Conservation (phyloP, 345 rosid species). For the Pugionium cornutum region DNA sequence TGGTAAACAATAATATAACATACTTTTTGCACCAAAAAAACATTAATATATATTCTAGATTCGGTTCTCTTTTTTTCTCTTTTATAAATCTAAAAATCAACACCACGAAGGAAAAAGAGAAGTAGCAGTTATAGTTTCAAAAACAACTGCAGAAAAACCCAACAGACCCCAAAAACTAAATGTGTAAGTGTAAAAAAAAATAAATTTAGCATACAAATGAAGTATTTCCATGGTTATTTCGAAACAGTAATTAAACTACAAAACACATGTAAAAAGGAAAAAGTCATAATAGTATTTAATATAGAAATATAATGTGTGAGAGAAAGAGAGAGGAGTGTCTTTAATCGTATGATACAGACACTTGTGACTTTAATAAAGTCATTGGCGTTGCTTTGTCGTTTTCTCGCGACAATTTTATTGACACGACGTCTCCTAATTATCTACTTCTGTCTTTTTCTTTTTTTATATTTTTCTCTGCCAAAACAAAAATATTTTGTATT, state of each 20-base stretch:
- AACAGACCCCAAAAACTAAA: background rate
- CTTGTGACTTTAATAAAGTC: constrained; percentile 48
- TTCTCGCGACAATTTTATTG: constrained; percentile 38
- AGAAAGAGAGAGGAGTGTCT: constrained; percentile 34
- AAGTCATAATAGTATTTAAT: constrained; percentile 6
- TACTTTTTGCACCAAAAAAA: no score
- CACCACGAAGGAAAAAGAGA: background rate
- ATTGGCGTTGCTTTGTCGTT: constrained; percentile 45
- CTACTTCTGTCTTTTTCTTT: constrained; percentile 30
- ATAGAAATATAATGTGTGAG: background rate
- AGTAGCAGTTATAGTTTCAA: background rate
- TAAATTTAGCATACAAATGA: no score
- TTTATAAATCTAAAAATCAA: no score
- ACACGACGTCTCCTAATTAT: constrained; percentile 44
- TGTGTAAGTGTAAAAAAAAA: background rate
- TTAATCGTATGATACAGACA: constrained; percentile 44
- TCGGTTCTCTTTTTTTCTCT: no score
- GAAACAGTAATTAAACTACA: background rate
- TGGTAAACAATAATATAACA: no score
- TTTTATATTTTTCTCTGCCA: constrained; percentile 25
- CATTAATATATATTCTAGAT: no score
- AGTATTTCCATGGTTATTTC: background rate
- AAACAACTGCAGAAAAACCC: background rate
- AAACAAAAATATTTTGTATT: constrained; percentile 13
- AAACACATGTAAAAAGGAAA: constrained; percentile 7